phyloP scores from a whole-genome alignment of 164 flowering plant genomes.

The Umbilicus rupestris region DNA sequence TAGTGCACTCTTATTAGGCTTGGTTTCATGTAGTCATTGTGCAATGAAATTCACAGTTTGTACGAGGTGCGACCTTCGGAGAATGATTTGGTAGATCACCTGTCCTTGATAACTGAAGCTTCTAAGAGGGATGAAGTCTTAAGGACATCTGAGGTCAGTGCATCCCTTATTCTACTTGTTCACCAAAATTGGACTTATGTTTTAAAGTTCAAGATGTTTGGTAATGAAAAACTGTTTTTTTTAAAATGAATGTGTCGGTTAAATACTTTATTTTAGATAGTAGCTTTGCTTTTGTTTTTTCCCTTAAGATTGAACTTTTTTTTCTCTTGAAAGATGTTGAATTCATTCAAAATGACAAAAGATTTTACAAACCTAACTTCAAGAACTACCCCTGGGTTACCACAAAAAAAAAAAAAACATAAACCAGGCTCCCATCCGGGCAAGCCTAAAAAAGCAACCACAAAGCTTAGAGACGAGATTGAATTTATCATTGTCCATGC shows the following conservation, averaged over 20 bases:
- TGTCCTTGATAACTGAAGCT: conserved; percentile 29
- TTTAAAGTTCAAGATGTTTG: neutral
- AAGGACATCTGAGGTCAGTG: conserved; percentile 31
- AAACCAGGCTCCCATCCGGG: neutral
- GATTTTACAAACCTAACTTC: neutral
- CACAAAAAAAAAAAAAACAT: neutral
- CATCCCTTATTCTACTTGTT: neutral
- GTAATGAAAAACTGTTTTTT: too few species aligned
- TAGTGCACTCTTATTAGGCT: neutral
- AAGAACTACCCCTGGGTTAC: neutral
- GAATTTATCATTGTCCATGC: neutral
- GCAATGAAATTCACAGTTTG: conserved; percentile 3
- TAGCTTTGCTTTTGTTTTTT: neutral
- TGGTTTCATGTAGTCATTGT: neutral
- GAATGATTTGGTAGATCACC: conserved; percentile 40
- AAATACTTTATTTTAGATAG: neutral
- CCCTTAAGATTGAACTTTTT: neutral
- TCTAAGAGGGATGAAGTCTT: conserved; percentile 30
- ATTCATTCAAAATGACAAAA: neutral
- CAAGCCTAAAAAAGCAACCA: neutral
- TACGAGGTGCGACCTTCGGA: conserved; percentile 29
- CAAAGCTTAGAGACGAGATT: neutral
- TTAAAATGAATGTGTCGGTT: neutral
- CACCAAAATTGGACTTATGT: neutral
- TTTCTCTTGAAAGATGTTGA: neutral